phyloP scores from a whole-genome alignment of 1,139 yeast genomes.

The Sugiyamaella paludigena region DNA sequence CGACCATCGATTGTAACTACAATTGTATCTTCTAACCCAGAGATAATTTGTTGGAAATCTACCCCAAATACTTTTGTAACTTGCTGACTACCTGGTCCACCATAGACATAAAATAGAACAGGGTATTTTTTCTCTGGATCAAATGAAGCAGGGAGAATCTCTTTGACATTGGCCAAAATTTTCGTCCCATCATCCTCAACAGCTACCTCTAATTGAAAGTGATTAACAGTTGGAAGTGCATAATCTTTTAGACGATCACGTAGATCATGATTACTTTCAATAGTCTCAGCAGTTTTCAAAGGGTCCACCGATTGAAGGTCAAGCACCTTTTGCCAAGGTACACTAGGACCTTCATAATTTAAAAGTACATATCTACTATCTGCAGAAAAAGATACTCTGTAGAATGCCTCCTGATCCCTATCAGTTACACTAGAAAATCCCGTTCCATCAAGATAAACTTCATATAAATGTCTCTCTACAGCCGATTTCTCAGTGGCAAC shows the following conservation, averaged over 20 bases:
- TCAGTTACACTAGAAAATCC: slow-evolving; percentile 53
- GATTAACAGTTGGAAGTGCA: slow-evolving; percentile 56
- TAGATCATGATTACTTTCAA: slow-evolving; percentile 39
- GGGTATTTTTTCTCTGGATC: slow-evolving; percentile 59
- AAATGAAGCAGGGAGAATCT: slow-evolving; percentile 72
- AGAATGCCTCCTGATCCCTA: slow-evolving; percentile 61
- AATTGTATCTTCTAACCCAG: slow-evolving; percentile 67
- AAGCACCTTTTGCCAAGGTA: slow-evolving; percentile 65
- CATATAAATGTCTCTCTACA: slow-evolving; percentile 56
- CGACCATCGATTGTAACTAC: slow-evolving; percentile 88
- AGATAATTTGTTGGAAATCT: slow-evolving; percentile 67
- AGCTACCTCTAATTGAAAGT: slow-evolving; percentile 49
- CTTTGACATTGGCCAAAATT: slow-evolving; percentile 61
- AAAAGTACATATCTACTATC: slow-evolving; percentile 56
- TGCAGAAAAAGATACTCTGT: slow-evolving; percentile 58
- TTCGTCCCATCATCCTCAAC: slow-evolving; percentile 39
- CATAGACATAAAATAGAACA: slow-evolving; percentile 77
- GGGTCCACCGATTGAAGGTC: slow-evolving; percentile 38
- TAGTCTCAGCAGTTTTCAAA: slow-evolving; percentile 35
- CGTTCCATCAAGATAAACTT: slow-evolving; percentile 45
- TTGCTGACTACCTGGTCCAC: slow-evolving; percentile 91
- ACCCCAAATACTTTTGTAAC: slow-evolving; percentile 54
- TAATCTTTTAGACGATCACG: slow-evolving; percentile 36
- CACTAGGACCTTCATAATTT: slow-evolving; percentile 59
- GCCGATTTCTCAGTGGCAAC: slow-evolving; percentile 57